Base-by-base conservation (phyloP, 371 early-diverging fungal genomes). In the Lichtheimia ornata region DNA sequence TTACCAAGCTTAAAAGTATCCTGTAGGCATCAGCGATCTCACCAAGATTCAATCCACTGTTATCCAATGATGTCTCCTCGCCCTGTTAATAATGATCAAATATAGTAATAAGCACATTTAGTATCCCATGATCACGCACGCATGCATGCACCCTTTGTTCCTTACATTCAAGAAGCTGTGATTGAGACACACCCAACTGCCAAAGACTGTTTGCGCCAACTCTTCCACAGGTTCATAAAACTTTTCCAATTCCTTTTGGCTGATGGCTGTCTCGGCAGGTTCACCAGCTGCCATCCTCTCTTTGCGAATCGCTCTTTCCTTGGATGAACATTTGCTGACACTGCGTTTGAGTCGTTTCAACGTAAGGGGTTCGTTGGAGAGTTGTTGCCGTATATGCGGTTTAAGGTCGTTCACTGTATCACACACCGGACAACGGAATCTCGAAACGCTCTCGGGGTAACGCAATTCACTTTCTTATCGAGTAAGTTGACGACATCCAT, bases 391-490 rank as follows among this genome's bases (percentile, higher is more conserved):
- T 41, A 72, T 53, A 57, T 72, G 71, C 6, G 81, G 78, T 49
- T 84, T 82, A 24, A 92, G 65, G 57, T 93, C 91, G 68, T 93
- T 93, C 56, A 93, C 79, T 0, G 94, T 93, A 56, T 93, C 91
- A 77, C 96, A 96, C n/a, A 92, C 90, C 13, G 93, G 91, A 73
- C 96, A 96, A 57, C 91, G 85, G 66, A 94, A 95, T 64, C 90
- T 86, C 44, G 87, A 65, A 30, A 90, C 90, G 0, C 76, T 68
- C 22, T 72, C 71, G 0, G 92, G 93, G 57, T 88, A 91, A 43
- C 85, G 79, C 22, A 94, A 82, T 57, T 91, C 84, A 64, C 88
- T 88, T 40, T 66, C 41, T 5, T 28, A 28, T 35, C 11, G 9
- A 35, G n/a, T 24, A 47, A 28, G n/a, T 14, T 44, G n/a, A 51